A percentile compares a stretch with the other conserved stretches of the same genome.
Conservation (phyloP, 2,329 filamentous ascomycete genomes). For the Lithohypha guttulata region DNA sequence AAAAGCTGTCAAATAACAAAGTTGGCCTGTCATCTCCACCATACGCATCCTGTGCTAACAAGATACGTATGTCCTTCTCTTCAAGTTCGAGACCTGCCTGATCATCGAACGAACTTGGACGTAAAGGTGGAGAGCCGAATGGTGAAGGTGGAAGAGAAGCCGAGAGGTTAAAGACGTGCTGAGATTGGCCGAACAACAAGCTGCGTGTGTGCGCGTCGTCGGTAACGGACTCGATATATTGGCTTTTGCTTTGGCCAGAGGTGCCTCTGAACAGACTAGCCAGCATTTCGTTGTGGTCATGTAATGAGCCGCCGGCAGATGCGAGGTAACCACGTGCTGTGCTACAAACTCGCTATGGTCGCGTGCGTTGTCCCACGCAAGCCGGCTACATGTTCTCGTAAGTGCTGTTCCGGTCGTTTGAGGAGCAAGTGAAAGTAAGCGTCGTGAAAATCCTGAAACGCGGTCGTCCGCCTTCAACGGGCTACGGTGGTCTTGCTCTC, state of each 20-base stretch:
- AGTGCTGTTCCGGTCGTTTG: too few species aligned
- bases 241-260: conserved; percentile 3
- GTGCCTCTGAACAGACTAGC: conserved; percentile 6
- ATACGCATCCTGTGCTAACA: conserved; percentile 39
- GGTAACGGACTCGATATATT: conserved; percentile 32
- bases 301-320: not conserved
- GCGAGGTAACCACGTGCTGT: conserved; percentile 5
- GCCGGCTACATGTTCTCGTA: conserved; percentile 1
- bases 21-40: conserved; percentile 37
- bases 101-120: conserved; percentile 36
- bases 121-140: conserved; percentile 30
- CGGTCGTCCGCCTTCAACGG: too few species aligned
- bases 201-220: conserved; percentile 40
- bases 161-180: conserved; percentile 33
- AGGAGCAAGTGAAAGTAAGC: too few species aligned
- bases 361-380: not conserved
- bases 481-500: too few species aligned
- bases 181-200: conserved; percentile 33
- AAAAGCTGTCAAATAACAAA: conserved; percentile 35
- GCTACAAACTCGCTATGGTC: conserved; percentile 1
- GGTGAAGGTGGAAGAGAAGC: conserved; percentile 27
- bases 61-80: conserved; percentile 35
- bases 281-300: conserved; percentile 6
- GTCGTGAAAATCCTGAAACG: too few species aligned
- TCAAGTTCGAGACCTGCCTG: conserved; percentile 37